Evolutionary conservation across 805 yeast genomes (phyloP).

Genomic region (Yarrowia sp.): DNA sequence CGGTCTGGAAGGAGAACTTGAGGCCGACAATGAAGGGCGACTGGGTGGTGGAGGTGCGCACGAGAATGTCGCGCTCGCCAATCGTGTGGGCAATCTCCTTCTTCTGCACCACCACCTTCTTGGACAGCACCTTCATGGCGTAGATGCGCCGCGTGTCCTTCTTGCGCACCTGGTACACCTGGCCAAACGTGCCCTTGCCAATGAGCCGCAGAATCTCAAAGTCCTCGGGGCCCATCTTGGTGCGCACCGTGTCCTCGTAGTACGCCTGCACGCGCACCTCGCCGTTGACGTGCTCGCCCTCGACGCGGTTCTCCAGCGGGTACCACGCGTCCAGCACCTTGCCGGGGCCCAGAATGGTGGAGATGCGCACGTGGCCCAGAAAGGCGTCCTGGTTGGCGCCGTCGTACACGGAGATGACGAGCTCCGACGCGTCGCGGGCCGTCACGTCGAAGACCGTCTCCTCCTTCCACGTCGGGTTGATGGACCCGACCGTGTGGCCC

Average conservation of each 20-base stretch:
- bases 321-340: slow-evolving; percentile 69
- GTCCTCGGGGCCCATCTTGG: slow-evolving; percentile 80
- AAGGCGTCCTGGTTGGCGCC: slow-evolving; percentile 80
- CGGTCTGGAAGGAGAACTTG: slow-evolving; percentile 96
- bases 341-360: slow-evolving; percentile 58
- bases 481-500: slow-evolving; percentile 41
- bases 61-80: slow-evolving; percentile 94
- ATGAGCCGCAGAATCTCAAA: slow-evolving; percentile 88
- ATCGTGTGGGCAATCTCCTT: slow-evolving; percentile 98
- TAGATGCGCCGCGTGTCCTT: slow-evolving; percentile 87
- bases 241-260: slow-evolving; percentile 56
- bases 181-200: slow-evolving; percentile 98
- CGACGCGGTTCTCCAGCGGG: slow-evolving; percentile 71
- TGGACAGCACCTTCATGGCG: slow-evolving; percentile 96
- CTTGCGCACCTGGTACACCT: slow-evolving; percentile 94
- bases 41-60: slow-evolving; percentile 85
- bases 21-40: slow-evolving; percentile 95
- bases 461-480: slow-evolving; percentile 89
- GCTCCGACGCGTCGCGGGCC: slow-evolving; percentile 73
- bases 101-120: slow-evolving; percentile 93
- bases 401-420: slow-evolving; percentile 92
- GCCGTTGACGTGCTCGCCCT: slow-evolving; percentile 80
- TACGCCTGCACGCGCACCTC: slow-evolving; percentile 77
- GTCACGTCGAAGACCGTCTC: slow-evolving; percentile 92
- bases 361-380: slow-evolving; percentile 80